These are phyloP conservation scores for Linderina pennispora DNA, from an alignment of 192 early-diverging fungal species.

Conservation along the genomic window DNA sequence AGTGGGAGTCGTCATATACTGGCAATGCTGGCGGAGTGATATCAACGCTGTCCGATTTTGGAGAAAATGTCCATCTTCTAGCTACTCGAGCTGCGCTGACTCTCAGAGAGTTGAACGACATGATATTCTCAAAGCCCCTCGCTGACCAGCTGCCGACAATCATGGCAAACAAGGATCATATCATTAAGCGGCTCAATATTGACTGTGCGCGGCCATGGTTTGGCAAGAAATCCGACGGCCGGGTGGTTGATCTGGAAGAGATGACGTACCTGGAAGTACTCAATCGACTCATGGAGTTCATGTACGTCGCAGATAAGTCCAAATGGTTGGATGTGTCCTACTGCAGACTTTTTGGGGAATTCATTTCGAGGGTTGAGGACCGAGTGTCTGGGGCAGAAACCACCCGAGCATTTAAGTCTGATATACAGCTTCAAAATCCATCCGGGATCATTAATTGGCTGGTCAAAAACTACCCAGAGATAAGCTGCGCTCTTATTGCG, in stretches of 20 bases:
- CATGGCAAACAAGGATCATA: constrained; percentile 77
- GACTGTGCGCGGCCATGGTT: constrained; percentile 96
- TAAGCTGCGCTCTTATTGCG: too few species aligned
- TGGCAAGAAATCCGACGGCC: constrained; percentile 72
- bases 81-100: constrained; percentile 78
- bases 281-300: constrained; percentile 70
- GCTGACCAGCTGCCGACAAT: constrained; percentile 72
- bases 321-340: constrained; percentile 78
- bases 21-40: constrained; percentile 72
- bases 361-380: too few species aligned
- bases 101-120: constrained; percentile 75
- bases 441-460: constrained; percentile 12
- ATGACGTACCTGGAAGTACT: constrained; percentile 91
- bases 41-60: constrained; percentile 82
- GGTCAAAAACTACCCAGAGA: constrained; percentile 3
- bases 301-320: constrained; percentile 64
- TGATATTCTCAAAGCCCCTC: constrained; percentile 74
- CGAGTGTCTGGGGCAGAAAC: too few species aligned
- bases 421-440: too few species aligned
- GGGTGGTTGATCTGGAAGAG: constrained; percentile 72
- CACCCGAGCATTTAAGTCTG: too few species aligned
- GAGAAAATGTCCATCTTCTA: constrained; percentile 91
- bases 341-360: constrained; percentile 67
- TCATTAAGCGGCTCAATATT: constrained; percentile 82
- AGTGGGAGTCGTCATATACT: constrained; percentile 85